Evolutionary conservation across 2,329 filamentous ascomycete species (phyloP).

Genomic region (Aureobasidium sp.): DNA sequence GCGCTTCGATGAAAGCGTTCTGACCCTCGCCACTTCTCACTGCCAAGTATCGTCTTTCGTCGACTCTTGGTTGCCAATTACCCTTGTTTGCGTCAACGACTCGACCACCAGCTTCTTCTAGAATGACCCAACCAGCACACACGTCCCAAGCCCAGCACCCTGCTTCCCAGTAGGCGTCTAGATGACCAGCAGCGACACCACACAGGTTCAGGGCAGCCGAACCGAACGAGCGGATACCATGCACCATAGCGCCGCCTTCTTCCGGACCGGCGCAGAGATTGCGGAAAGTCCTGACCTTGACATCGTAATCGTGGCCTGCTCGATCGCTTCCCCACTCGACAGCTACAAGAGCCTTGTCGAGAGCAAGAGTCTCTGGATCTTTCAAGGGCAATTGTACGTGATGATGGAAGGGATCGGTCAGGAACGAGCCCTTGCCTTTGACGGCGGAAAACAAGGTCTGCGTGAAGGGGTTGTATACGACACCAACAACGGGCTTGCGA

Average conservation of each 20-base stretch:
- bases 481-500: slow-evolving; percentile 55
- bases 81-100: slow-evolving; percentile 67
- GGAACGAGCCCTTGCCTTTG: slow-evolving; percentile 56
- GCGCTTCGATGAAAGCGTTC: slow-evolving; percentile 39
- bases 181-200: slow-evolving; percentile 58
- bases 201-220: slow-evolving; percentile 69
- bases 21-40: slow-evolving; percentile 38
- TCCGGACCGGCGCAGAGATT: slow-evolving; percentile 44
- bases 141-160: slow-evolving; percentile 84
- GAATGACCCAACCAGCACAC: slow-evolving; percentile 69
- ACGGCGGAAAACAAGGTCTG: slow-evolving; percentile 61
- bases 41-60: slow-evolving; percentile 48
- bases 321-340: slow-evolving; percentile 67
- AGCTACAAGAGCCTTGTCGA: slow-evolving; percentile 57
- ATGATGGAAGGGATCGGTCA: slow-evolving; percentile 26
- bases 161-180: slow-evolving; percentile 74
- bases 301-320: slow-evolving; percentile 56
- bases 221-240: slow-evolving; percentile 61
- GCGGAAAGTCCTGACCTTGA: slow-evolving; percentile 59
- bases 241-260: slow-evolving; percentile 65
- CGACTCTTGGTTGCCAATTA: slow-evolving; percentile 52
- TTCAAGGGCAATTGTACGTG: slow-evolving; percentile 36
- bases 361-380: slow-evolving; percentile 43
- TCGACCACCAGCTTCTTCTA: slow-evolving; percentile 63
- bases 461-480: slow-evolving; percentile 73